Evolutionary conservation across 306 rosid genomes (phyloP).

Genomic region (Rubus idaeus): DNA sequence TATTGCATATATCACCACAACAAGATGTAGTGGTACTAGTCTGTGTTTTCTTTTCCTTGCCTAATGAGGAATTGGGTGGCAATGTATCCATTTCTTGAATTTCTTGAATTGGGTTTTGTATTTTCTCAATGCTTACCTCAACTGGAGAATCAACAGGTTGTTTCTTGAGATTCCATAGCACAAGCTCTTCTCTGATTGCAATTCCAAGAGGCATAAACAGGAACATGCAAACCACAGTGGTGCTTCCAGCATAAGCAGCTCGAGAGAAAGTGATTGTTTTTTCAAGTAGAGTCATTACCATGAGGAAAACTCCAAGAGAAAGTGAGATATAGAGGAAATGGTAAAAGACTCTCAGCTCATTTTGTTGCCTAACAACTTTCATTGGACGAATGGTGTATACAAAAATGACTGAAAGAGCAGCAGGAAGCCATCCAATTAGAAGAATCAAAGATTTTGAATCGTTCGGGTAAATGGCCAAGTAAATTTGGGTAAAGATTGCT

Average conservation of each 20-base stretch:
- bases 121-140: slow-evolving; percentile 10
- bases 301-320: slow-evolving; percentile 31
- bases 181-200: slow-evolving; percentile 32
- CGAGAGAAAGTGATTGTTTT: background rate
- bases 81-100: background rate
- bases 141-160: background rate
- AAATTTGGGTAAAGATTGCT: slow-evolving; percentile 41
- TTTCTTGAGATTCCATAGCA: slow-evolving; percentile 24
- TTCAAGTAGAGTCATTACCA: slow-evolving; percentile 23
- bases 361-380: slow-evolving; percentile 22
- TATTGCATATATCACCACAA: slow-evolving; percentile 12
- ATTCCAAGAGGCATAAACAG: slow-evolving; percentile 26
- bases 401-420: slow-evolving; percentile 26
- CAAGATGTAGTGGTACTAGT: background rate
- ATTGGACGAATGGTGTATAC: slow-evolving; percentile 26
- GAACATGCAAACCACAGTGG: slow-evolving; percentile 8
- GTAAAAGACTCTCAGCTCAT: slow-evolving; percentile 25
- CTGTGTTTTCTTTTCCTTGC: background rate
- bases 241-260: slow-evolving; percentile 17
- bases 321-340: slow-evolving; percentile 27
- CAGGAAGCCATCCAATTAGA: slow-evolving; percentile 42
- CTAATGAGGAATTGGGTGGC: background rate
- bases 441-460: slow-evolving; percentile 28
- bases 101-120: background rate
- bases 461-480: slow-evolving; percentile 33